Base-by-base conservation (phyloP, 768 basidiomycete genomes). In the Boletus bicolor region DNA sequence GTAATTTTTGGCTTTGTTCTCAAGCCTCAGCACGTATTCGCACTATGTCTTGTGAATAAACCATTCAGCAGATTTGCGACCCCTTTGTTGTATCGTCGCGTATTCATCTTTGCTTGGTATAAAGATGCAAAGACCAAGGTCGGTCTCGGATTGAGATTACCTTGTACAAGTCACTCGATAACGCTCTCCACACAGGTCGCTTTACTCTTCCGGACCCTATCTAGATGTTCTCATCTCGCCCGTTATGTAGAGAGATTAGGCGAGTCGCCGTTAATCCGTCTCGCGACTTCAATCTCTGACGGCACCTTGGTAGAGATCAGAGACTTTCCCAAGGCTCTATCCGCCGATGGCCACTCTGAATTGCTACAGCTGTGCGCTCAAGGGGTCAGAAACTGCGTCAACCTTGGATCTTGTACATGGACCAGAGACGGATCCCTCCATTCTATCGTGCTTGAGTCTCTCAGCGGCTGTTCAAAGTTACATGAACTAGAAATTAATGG, bases 351-450 rank as follows among this genome's bases (percentile, higher is more conserved):
- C 0, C 67, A 72, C n/a, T 69, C 75, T 3, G 67, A 71, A 1
- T 58, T 81, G 21, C 62, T 76, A 8, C 66, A 71, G 7, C 59
- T 72, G 9, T 82, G 86, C 45, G 49, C 78, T 7, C 64, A 56
- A 46, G 89, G 82, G 0, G 68, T 91, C 14, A 65, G 68, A 46
- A 87, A 90, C 63, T 89, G 88, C 62, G 63, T 69, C 39, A 82
- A 82, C 56, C 77, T 92, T 11, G 73, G 61, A 43, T 75, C 82
- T 7, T 91, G 87, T 63, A 82, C 82, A 5, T 93, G 89, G 89
- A 92, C 91, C 10, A 81, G 90, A 42, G 86, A 91, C 59, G 87
- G 89, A 4, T 84, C 91, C 5, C 70, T 92, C 21, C 82, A 75
- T 39, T 80, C 84, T 5, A 71, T 73, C 1, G 79, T 89, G 35